phyloP scores from a whole-genome alignment of 352 stramenopile genomes.

The Phytophthora tentaculata region DNA sequence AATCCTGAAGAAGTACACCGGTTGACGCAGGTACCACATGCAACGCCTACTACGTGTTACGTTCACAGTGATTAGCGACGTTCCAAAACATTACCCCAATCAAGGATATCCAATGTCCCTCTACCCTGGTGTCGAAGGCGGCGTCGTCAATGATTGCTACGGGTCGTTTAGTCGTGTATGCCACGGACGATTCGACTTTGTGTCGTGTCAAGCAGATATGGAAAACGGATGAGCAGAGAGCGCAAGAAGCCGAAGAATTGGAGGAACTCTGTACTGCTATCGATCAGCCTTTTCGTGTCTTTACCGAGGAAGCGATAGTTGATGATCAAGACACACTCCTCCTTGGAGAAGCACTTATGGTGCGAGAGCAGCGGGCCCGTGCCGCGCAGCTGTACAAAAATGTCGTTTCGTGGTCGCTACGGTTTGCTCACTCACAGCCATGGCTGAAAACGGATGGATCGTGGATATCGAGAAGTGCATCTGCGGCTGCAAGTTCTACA shows the following conservation, averaged over 20 bases:
- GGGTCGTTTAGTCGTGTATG: not conserved
- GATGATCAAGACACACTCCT: not conserved
- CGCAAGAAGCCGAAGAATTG: not conserved
- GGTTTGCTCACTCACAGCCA: not conserved
- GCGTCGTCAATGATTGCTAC: not conserved
- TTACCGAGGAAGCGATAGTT: not conserved
- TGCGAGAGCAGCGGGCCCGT: conserved; percentile 5
- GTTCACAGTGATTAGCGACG: too few relatives aligned
- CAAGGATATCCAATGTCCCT: not conserved
- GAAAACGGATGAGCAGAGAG: not conserved
- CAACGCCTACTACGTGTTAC: too few relatives aligned
- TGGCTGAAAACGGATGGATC: conserved; percentile 7
- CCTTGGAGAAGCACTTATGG: not conserved
- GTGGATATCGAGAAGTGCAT: conserved; percentile 5
- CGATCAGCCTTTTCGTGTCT: not conserved
- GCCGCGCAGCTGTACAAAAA: conserved; percentile 10
- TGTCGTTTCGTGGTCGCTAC: conserved; percentile 3
- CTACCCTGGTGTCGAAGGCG: not conserved
- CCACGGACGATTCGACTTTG: not conserved
- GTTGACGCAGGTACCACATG: too few relatives aligned
- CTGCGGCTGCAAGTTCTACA: conserved; percentile 7
- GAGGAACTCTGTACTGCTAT: not conserved
- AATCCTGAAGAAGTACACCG: too few relatives aligned
- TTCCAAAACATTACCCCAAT: too few relatives aligned
- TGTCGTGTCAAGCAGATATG: conserved; percentile 1